Conservation (phyloP, 1,139 yeast genomes). For the Arxiozyma bovina region DNA sequence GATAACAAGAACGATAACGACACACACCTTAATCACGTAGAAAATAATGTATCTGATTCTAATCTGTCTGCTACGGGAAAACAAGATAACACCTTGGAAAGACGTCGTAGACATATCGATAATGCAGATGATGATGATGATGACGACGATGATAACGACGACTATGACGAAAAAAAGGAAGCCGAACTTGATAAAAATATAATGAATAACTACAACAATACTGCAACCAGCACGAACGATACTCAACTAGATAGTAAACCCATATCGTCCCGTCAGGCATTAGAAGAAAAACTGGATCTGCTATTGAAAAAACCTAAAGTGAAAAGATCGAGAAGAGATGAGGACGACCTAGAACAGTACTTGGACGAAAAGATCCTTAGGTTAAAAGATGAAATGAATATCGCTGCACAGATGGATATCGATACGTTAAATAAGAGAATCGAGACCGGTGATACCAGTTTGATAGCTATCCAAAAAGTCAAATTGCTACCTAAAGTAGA, state of each 20-base stretch:
- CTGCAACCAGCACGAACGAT: background rate
- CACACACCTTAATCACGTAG: background rate
- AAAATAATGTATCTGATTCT: background rate
- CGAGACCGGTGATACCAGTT: conserved; percentile 23
- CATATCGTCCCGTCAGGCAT: conserved; percentile 58
- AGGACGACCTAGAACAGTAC: conserved; percentile 87
- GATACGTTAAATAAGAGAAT: conserved; percentile 58
- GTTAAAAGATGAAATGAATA: conserved; percentile 82
- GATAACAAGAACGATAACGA: background rate
- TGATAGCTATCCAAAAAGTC: conserved; percentile 79
- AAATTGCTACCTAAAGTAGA: conserved; percentile 72
- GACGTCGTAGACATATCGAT: conserved; percentile 27
- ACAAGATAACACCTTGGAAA: conserved; percentile 7
- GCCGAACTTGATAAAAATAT: background rate
- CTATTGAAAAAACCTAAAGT: conserved; percentile 60
- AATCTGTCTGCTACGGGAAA: background rate
- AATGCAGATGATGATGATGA: conserved; percentile 21
- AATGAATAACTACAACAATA: too few species aligned
- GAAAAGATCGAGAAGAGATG: conserved; percentile 59
- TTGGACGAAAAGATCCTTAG: conserved; percentile 84
- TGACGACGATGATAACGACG: conserved; percentile 18
- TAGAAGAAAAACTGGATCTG: conserved; percentile 73
- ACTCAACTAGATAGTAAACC: conserved; percentile 29
- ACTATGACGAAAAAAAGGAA: conserved; percentile 8
- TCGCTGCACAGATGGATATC: conserved; percentile 85